Percentiles rank a stretch among this genome's conserved stretches.
Conservation (phyloP, 1,139 yeast genomes). For the Blastobotrys serpentis region DNA sequence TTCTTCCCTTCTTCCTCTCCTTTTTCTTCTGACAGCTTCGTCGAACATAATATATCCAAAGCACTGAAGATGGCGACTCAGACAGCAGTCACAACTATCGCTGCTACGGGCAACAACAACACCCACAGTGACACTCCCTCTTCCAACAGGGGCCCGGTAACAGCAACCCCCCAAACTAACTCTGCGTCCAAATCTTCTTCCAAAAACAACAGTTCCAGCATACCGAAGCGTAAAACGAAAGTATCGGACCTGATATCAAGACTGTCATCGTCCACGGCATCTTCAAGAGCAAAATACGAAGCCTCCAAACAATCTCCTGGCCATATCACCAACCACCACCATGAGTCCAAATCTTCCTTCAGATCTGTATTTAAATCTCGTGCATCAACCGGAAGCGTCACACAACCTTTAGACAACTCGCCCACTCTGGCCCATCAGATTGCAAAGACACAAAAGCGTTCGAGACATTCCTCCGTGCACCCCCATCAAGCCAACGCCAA, state of each 20-base stretch:
- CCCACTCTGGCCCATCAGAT: not conserved
- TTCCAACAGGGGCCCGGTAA: too few relatives aligned
- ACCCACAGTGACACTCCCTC: constrained; percentile 12
- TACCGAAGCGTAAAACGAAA: constrained; percentile 26
- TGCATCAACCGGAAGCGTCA: constrained; percentile 14
- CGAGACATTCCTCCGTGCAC: constrained; percentile 1
- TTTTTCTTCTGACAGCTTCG: not conserved
- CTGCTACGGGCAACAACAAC: constrained; percentile 9
- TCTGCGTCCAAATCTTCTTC: constrained; percentile 10
- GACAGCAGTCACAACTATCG: not conserved
- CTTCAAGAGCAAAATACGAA: constrained; percentile 33
- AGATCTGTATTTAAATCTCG: constrained; percentile 24
- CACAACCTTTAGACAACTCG: not conserved
- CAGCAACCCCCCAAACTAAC: too few relatives aligned
- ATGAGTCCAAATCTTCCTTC: constrained; percentile 15
- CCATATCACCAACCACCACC: constrained; percentile 1
- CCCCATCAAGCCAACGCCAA: too few relatives aligned
- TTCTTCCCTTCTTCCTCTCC: not conserved
- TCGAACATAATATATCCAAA: not conserved
- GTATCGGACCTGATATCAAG: constrained; percentile 33
- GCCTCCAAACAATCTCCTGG: constrained; percentile 12
- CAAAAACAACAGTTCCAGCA: constrained; percentile 11
- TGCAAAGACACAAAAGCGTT: not conserved
- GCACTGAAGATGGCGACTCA: too few relatives aligned
- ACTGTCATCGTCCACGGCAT: constrained; percentile 32